Percentiles rank a stretch among this genome's conserved stretches.
Conservation (phyloP, 1,139 yeast genomes). For the Magnusiomyces paraingens region DNA sequence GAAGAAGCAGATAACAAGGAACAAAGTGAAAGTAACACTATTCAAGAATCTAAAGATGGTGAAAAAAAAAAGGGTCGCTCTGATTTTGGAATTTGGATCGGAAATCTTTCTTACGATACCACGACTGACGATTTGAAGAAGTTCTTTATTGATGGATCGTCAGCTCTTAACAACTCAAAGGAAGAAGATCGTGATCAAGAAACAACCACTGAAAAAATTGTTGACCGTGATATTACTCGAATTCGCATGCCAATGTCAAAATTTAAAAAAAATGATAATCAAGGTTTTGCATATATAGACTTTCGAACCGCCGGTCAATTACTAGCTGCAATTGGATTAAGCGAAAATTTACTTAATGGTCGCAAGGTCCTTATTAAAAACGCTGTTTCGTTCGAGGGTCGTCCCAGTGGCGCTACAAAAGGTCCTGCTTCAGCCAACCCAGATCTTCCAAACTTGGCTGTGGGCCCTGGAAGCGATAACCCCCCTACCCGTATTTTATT, state of each 20-base stretch:
- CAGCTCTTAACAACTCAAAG: too few species aligned
- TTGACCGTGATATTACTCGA: constrained; percentile 35
- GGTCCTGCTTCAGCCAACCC: constrained; percentile 17
- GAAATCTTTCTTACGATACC: constrained; percentile 84
- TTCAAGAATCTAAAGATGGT: constrained; percentile 9
- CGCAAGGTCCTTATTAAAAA: constrained; percentile 81
- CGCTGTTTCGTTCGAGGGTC: constrained; percentile 76
- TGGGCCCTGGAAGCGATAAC: constrained; percentile 38
- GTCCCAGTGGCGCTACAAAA: constrained; percentile 55
- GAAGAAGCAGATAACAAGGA: constrained; percentile 14
- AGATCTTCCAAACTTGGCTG: constrained; percentile 10
- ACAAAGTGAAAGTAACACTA: constrained; percentile 15
- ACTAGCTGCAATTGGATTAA: constrained; percentile 55
- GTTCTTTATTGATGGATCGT: constrained; percentile 40
- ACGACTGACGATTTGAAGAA: constrained; percentile 64
- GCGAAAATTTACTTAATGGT: constrained; percentile 72
- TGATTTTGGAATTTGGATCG: constrained; percentile 85
- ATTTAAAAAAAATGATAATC: constrained; percentile 35
- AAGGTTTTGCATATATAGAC: constrained; percentile 92
- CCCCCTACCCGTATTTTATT: constrained; percentile 87
- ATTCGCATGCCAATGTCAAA: constrained; percentile 37
- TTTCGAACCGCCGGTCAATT: constrained; percentile 60
- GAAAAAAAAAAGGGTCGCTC: constrained; percentile 36
- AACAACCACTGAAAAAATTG: neutral
- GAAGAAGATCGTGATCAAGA: neutral